Percentiles rank a stretch among this genome's conserved stretches.
Conservation (phyloP, 306 rosid species). For the Coriaria nepalensis region DNA sequence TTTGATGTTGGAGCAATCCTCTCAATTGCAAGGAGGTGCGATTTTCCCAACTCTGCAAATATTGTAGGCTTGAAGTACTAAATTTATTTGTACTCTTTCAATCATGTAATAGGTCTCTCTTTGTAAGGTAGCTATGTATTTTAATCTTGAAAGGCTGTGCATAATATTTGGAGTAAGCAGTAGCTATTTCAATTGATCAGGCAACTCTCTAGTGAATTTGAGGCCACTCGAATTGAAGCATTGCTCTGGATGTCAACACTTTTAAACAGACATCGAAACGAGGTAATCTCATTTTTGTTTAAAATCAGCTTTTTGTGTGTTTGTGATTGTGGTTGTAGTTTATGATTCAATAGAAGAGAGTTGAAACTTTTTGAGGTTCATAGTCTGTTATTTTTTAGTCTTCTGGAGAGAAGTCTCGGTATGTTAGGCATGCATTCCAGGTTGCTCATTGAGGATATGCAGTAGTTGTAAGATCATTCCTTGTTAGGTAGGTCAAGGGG, state of each 20-base stretch:
- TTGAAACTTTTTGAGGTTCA: not conserved
- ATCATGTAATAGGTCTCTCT: not conserved
- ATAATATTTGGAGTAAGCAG: slow-evolving; percentile 18
- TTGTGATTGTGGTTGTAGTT: too few relatives aligned
- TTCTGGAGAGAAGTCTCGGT: too few relatives aligned
- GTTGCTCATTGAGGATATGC: too few relatives aligned
- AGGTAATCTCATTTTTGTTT: slow-evolving; percentile 36
- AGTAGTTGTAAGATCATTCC: too few relatives aligned
- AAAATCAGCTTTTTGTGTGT: not conserved
- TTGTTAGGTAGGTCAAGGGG: too few relatives aligned
- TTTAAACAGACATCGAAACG: slow-evolving; percentile 57
- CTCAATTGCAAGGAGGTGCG: slow-evolving; percentile 73
- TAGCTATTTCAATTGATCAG: slow-evolving; percentile 43
- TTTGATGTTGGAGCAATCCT: slow-evolving; percentile 83
- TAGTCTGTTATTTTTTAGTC: too few relatives aligned
- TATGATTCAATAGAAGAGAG: not conserved
- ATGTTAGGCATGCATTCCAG: too few relatives aligned
- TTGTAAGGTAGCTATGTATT: slow-evolving; percentile 2
- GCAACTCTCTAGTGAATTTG: slow-evolving; percentile 82
- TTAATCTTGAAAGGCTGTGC: slow-evolving; percentile 9
- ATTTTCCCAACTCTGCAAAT: slow-evolving; percentile 15
- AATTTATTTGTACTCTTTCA: slow-evolving; percentile 10
- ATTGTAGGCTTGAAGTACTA: slow-evolving; percentile 22
- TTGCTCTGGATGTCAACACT: slow-evolving; percentile 93
- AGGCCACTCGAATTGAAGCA: slow-evolving; percentile 91